Base-by-base conservation (phyloP, 2,329 filamentous ascomycete genomes). In the Endoconidiophora laricicola region DNA sequence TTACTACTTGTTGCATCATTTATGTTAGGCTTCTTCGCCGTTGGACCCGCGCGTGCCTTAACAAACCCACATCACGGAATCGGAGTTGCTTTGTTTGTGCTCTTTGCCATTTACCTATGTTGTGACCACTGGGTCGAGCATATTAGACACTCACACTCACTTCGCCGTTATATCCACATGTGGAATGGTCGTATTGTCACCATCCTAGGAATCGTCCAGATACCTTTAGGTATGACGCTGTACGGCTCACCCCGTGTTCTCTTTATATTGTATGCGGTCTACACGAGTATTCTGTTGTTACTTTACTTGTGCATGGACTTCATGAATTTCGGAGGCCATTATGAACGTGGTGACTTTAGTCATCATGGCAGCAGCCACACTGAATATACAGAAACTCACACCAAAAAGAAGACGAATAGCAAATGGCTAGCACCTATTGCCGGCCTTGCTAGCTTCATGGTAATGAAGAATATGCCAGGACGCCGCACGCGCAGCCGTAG, bases 61-160 rank as follows among this genome's bases (percentile, higher is more conserved):
- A 80, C 81, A 6, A 93, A 93, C 60, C 85, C 85, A 0, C 85
- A 93, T 61, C 85, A 93, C 63, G 83, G 82, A 54, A 90, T 91
- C 55, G 85, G 85, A 12, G 70, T 88, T 33, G 82, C 84, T 24
- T 76, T 93, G 43, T 90, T 87, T 60, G 74, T 80, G 42, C 65
- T 86, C 44, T 73, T 90, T 33, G 61, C 86, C 43, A 64, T 84
- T 3, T 86, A 91, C 60, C 73, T 80, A 14, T 59, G 88, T 2
- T 80, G 79, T 24, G 84, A 84, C 2, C 73, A 75, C 48, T 66
- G 83, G 39, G 74, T 87, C 38, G 67, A 65, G 50, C 66, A 70
- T 51, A 70, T 76, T 47, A 65, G 64, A 39, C 68, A 68, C 46
- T 65, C 67, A 29, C 70, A 68, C 46, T 72, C 71, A 16, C 59